Conservation (phyloP, 1,284 basidiomycete species). For the Cyathus pygmaeus region DNA sequence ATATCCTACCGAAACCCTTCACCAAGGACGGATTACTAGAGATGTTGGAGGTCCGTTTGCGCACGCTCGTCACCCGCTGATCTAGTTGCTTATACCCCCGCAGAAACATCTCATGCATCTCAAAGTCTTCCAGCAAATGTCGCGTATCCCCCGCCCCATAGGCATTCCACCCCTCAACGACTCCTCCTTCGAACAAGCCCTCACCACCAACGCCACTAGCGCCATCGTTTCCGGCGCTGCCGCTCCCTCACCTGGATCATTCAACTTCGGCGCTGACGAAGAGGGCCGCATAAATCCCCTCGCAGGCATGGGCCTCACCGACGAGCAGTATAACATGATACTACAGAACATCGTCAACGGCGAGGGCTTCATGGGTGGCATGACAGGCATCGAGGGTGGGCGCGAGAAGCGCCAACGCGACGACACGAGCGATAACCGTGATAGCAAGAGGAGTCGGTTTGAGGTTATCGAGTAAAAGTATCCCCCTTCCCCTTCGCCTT, state of each 20-base stretch:
- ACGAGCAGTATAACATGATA: constrained; percentile 79
- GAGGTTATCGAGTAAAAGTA: constrained; percentile 67
- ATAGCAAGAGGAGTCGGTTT: constrained; percentile 74
- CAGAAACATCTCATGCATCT: constrained; percentile 94
- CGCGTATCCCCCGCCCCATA: constrained; percentile 73
- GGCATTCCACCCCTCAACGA: constrained; percentile 79
- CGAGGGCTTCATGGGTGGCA: constrained; percentile 57
- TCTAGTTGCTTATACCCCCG: not conserved
- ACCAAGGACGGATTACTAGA: constrained; percentile 90
- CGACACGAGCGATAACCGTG: constrained; percentile 54
- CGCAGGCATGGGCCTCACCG: constrained; percentile 78
- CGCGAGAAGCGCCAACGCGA: constrained; percentile 35
- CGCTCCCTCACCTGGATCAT: constrained; percentile 27
- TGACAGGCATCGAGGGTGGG: constrained; percentile 18
- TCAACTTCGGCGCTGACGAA: constrained; percentile 34
- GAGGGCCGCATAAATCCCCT: constrained; percentile 77
- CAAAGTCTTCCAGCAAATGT: constrained; percentile 88
- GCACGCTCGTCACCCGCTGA: not conserved
- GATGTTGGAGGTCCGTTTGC: constrained; percentile 82
- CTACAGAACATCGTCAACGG: constrained; percentile 71
- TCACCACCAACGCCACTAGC: constrained; percentile 45
- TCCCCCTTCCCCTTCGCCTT: too few species aligned
- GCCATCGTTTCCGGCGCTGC: constrained; percentile 12
- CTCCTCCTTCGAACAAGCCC: constrained; percentile 65
- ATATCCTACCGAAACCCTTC: constrained; percentile 97